These are phyloP conservation scores for Magnusiomyces sp. DNA, from an alignment of 1,139 yeast species.

Conservation along the genomic window DNA sequence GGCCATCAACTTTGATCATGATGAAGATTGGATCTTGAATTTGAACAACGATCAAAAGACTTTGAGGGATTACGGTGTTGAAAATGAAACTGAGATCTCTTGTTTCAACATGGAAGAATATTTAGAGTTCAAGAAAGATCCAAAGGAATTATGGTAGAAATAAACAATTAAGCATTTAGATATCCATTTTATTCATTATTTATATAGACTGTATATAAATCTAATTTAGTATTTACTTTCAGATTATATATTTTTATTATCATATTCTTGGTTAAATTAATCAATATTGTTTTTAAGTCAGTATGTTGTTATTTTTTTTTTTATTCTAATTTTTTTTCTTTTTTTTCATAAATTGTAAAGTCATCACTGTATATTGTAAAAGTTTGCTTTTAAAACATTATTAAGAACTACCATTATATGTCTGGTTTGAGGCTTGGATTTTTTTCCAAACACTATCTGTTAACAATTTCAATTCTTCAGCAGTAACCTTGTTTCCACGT, in stretches of 20 bases:
- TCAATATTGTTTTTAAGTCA: not conserved
- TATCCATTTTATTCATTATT: not conserved
- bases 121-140: slow-evolving; percentile 60
- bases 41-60: slow-evolving; percentile 34
- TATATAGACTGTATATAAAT: not conserved
- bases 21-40: slow-evolving; percentile 59
- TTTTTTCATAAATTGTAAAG: not conserved
- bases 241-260: too few relatives aligned
- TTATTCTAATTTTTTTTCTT: not conserved
- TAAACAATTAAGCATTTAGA: not conserved
- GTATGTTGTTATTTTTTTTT: not conserved
- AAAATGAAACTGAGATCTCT: slow-evolving; percentile 88
- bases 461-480: slow-evolving; percentile 38
- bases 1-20: slow-evolving; percentile 81
- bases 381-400: not conserved
- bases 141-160: slow-evolving; percentile 74
- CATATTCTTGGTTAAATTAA: too few relatives aligned
- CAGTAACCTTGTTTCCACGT: slow-evolving; percentile 34
- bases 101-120: slow-evolving; percentile 63
- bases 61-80: slow-evolving; percentile 58
- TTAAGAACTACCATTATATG: not conserved
- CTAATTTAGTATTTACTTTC: not conserved
- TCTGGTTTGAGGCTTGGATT: slow-evolving; percentile 13
- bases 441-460: slow-evolving; percentile 46
- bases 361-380: not conserved